These are phyloP conservation scores for Colletotrichum orchidophilum DNA, from an alignment of 2,329 filamentous ascomycete species.

Conservation along the genomic window DNA sequence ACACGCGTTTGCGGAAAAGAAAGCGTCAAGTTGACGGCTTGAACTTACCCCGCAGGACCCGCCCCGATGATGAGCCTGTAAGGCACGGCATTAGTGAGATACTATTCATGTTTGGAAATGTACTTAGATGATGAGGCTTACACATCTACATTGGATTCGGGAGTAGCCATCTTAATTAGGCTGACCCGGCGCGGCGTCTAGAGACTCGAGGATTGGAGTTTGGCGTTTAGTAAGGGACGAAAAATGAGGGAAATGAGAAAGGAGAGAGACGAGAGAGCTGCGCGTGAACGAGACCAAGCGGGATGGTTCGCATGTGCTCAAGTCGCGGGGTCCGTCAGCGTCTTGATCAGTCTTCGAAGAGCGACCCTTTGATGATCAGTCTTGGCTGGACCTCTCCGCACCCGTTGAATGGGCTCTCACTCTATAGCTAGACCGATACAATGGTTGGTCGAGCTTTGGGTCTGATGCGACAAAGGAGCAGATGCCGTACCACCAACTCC, in stretches of 20 bases:
- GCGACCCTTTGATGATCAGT: background rate
- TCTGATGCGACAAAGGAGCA: background rate
- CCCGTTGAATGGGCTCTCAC: background rate
- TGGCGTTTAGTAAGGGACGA: background rate
- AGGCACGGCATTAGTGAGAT: background rate
- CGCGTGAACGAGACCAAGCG: background rate
- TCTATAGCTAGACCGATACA: background rate
- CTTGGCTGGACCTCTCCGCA: background rate
- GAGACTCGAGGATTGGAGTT: background rate
- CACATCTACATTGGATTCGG: constrained; percentile 42
- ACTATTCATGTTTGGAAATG: too few species aligned
- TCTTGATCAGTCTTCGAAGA: constrained; percentile 13
- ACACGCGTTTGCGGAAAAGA: background rate
- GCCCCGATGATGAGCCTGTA: constrained; percentile 51
- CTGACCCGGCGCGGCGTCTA: too few species aligned
- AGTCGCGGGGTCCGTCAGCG: constrained; percentile 9
- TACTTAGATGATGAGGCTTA: constrained; percentile 10
- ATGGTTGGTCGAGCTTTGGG: background rate
- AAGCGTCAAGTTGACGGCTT: background rate
- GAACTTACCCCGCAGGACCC: constrained; percentile 39
- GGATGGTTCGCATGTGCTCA: background rate
- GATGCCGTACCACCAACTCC: background rate
- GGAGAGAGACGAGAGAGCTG: background rate
- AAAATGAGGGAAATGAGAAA: background rate
- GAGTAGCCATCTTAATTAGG: constrained; percentile 9